Evolutionary conservation across 306 rosid genomes (phyloP).

Genomic region (Pyrus betulifolia): DNA sequence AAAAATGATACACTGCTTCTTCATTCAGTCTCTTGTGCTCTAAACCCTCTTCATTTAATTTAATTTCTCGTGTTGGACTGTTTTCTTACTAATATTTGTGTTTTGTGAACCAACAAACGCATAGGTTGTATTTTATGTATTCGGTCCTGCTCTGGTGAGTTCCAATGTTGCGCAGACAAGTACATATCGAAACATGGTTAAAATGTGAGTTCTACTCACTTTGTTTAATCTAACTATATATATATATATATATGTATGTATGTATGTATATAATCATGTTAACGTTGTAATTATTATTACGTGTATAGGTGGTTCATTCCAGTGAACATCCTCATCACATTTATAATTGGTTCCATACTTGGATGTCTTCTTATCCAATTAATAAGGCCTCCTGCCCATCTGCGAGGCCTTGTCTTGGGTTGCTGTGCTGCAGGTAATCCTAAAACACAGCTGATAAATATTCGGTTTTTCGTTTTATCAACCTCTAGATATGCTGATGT

Average conservation of each 20-base stretch:
- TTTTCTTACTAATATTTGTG: neutral
- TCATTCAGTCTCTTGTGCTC: neutral
- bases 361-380: conserved; percentile 38
- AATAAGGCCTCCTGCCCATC: conserved; percentile 41
- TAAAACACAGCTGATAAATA: no score
- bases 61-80: neutral
- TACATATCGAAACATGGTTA: conserved; percentile 32
- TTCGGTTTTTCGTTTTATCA: neutral
- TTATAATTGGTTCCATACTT: conserved; percentile 36
- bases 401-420: conserved; percentile 51
- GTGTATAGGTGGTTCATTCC: conserved; percentile 53
- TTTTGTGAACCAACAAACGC: neutral
- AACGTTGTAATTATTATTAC: neutral
- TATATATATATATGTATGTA: no score
- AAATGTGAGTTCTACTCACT: conserved; percentile 27
- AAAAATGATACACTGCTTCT: neutral
- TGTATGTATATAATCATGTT: no score
- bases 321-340: conserved; percentile 38
- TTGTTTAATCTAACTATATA: no score
- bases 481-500: neutral
- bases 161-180: conserved; percentile 37
- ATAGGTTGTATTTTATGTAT: conserved; percentile 46
- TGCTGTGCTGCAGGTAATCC: conserved; percentile 47
- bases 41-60: no score
- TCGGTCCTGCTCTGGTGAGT: conserved; percentile 43